Percentiles rank a stretch among this genome's conserved stretches.
Conservation (phyloP, 129 eudicot genomes). For the Saussurea involucrata region DNA sequence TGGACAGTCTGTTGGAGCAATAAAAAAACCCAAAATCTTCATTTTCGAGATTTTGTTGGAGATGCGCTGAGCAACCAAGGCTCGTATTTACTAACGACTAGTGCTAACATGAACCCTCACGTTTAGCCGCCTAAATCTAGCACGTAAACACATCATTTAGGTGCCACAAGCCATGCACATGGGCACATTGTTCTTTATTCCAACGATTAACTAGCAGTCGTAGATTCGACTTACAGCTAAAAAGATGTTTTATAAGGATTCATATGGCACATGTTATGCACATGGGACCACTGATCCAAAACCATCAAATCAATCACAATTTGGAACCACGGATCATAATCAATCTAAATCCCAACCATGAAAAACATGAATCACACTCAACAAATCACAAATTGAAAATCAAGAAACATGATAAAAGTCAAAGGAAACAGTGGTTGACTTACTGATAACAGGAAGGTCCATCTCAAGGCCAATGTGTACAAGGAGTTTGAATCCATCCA, state of each 20-base stretch:
- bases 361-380: neutral
- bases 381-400: neutral
- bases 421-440: slow-evolving; percentile 25
- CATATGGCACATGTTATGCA: neutral
- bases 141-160: neutral
- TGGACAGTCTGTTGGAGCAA: too few species aligned
- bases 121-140: neutral
- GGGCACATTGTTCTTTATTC: neutral
- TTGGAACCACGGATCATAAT: neutral
- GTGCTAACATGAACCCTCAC: neutral
- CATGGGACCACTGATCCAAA: neutral
- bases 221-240: neutral
- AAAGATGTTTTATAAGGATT: neutral
- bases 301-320: neutral
- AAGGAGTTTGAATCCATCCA: slow-evolving; percentile 87
- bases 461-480: slow-evolving; percentile 80
- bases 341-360: neutral
- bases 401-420: neutral
- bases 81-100: neutral
- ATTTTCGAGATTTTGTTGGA: neutral
- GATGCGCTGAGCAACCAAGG: neutral
- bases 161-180: neutral
- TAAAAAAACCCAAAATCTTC: neutral
- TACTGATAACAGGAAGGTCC: slow-evolving; percentile 93
- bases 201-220: neutral